phyloP scores from a whole-genome alignment of 2,329 filamentous ascomycete genomes.

The Botrytis squamosa region DNA sequence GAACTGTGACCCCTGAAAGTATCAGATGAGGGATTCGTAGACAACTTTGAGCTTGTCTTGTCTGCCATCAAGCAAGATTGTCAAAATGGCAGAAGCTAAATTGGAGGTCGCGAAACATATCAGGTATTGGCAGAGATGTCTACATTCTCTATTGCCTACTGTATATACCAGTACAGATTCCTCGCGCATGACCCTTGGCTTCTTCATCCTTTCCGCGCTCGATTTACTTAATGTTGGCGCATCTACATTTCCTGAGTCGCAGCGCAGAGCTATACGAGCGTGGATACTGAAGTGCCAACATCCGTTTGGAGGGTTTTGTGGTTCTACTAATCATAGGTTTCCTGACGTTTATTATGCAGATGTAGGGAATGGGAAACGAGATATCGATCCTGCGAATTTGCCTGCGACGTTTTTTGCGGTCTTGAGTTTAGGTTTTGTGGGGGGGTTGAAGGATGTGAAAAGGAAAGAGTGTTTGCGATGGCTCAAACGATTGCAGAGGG shows the following conservation, averaged over 20 bases:
- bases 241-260: conserved; percentile 52
- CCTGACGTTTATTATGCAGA: conserved; percentile 39
- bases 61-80: background rate
- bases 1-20: conserved; percentile 11
- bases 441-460: conserved; percentile 61
- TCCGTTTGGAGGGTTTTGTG: conserved; percentile 82
- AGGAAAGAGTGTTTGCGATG: conserved; percentile 68
- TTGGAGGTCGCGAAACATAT: conserved; percentile 69
- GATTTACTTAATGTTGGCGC: conserved; percentile 70
- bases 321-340: conserved; percentile 67
- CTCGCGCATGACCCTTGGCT: conserved; percentile 83
- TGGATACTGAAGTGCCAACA: conserved; percentile 91
- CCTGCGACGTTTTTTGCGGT: conserved; percentile 90
- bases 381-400: conserved; percentile 76
- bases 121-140: conserved; percentile 90
- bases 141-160: conserved; percentile 75
- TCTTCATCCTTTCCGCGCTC: conserved; percentile 83
- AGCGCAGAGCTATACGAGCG: conserved; percentile 51
- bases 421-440: conserved; percentile 64
- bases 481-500: conserved; percentile 73
- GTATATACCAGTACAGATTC: conserved; percentile 87
- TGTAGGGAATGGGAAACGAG: conserved; percentile 47
- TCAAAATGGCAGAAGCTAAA: conserved; percentile 36
- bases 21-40: background rate
- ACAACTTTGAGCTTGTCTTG: background rate